phyloP scores from a whole-genome alignment of 257 asterid species.

The Solanum ossicruentum region DNA sequence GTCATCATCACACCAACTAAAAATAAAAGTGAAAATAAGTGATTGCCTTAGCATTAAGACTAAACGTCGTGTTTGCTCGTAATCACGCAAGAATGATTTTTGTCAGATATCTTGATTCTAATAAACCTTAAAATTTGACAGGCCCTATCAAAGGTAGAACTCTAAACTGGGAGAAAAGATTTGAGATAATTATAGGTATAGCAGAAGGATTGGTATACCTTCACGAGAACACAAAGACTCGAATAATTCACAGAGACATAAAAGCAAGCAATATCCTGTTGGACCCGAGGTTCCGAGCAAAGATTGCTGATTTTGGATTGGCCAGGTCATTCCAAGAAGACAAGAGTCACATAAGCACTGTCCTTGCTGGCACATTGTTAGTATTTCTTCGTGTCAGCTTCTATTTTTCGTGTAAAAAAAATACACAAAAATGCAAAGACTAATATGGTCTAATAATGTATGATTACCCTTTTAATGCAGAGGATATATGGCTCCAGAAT shows the following conservation, averaged over 20 bases:
- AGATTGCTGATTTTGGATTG: slow-evolving; percentile 36
- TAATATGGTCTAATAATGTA: neutral
- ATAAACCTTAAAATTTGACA: neutral
- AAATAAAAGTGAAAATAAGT: neutral
- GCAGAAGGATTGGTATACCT: slow-evolving; percentile 38
- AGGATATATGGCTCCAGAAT: slow-evolving; percentile 42
- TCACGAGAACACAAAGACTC: slow-evolving; percentile 20
- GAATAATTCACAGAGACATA: slow-evolving; percentile 31
- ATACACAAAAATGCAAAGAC: neutral
- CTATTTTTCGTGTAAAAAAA: neutral
- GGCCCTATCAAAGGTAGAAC: slow-evolving; percentile 19
- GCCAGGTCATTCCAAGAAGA: slow-evolving; percentile 36
- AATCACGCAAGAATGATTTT: neutral
- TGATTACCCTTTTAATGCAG: neutral
- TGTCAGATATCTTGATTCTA: neutral
- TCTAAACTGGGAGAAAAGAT: slow-evolving; percentile 35
- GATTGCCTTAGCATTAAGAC: neutral
- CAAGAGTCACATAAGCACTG: slow-evolving; percentile 36
- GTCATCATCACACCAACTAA: neutral
- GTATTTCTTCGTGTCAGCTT: neutral
- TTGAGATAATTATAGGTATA: slow-evolving; percentile 24
- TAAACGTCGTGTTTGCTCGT: neutral
- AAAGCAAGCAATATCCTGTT: slow-evolving; percentile 31
- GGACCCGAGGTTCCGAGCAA: slow-evolving; percentile 20
- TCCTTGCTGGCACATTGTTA: slow-evolving; percentile 33